Conservation (phyloP, 2,329 filamentous ascomycete genomes). For the Colletotrichum sp. region DNA sequence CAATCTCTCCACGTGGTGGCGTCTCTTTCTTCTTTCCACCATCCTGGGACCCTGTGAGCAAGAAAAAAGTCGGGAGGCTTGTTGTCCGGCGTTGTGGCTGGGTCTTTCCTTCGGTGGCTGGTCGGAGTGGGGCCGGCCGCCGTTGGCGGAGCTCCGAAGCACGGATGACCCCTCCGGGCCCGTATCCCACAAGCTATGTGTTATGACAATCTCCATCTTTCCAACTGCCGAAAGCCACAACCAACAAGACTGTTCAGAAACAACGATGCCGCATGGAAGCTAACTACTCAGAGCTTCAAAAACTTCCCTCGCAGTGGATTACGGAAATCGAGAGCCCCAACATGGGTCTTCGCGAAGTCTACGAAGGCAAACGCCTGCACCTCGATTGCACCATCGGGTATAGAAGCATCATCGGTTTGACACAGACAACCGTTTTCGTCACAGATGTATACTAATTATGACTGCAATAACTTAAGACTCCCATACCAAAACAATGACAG, state of each 20-base stretch:
- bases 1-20: background rate
- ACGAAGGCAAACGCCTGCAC: background rate
- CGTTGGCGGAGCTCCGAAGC: background rate
- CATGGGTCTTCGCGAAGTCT: background rate
- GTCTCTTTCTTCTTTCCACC: background rate
- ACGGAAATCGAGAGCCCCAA: background rate
- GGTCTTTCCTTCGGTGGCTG: background rate
- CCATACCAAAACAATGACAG: constrained; percentile 47
- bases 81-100: background rate
- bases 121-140: background rate
- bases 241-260: rapidly evolving
- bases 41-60: background rate
- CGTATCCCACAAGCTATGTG: too few species aligned
- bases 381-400: background rate
- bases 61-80: background rate
- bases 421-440: background rate
- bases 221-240: background rate
- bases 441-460: background rate
- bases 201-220: background rate
- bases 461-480: constrained; percentile 22
- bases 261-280: background rate
- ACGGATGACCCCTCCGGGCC: background rate
- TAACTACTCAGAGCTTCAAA: background rate
- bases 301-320: background rate
- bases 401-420: background rate